These are phyloP conservation scores for Adansonia madagascariensis DNA, from an alignment of 441 rosid genomes.

Conservation along the genomic window DNA sequence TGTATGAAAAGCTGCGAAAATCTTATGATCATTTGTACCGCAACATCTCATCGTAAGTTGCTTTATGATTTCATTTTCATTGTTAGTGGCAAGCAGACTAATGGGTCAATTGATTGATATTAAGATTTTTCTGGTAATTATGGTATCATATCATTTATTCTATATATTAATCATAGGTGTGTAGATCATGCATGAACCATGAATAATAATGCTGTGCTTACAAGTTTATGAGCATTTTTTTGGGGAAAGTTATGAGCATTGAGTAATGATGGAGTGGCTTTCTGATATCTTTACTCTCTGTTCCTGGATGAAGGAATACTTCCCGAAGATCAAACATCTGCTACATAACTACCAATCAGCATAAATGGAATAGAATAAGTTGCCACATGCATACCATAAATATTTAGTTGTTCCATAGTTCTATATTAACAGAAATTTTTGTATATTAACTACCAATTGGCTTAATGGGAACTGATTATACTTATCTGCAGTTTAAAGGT, in stretches of 20 bases:
- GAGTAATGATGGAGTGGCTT: constrained; percentile 10
- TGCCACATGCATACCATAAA: not conserved
- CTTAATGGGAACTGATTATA: not conserved
- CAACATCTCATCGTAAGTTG: constrained; percentile 88
- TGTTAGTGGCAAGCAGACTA: constrained; percentile 16
- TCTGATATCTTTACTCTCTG: not conserved
- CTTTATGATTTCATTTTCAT: constrained; percentile 32
- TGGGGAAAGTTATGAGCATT: not conserved
- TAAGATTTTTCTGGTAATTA: constrained; percentile 8
- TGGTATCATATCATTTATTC: not conserved
- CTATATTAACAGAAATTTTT: not conserved
- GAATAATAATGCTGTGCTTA: not conserved
- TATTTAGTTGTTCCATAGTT: not conserved
- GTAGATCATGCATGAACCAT: not conserved
- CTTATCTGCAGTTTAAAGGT: not conserved
- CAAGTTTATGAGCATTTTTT: constrained; percentile 8
- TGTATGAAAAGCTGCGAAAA: constrained; percentile 95
- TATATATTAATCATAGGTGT: not conserved
- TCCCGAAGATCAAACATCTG: not conserved
- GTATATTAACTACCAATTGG: not conserved
- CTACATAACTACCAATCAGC: not conserved
- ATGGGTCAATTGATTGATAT: constrained; percentile 4
- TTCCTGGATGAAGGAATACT: not conserved
- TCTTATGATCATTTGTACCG: constrained; percentile 94
- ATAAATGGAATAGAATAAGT: constrained; percentile 9